phyloP scores from a whole-genome alignment of 768 basidiomycete species.

The Panaeolus cyanescens region DNA sequence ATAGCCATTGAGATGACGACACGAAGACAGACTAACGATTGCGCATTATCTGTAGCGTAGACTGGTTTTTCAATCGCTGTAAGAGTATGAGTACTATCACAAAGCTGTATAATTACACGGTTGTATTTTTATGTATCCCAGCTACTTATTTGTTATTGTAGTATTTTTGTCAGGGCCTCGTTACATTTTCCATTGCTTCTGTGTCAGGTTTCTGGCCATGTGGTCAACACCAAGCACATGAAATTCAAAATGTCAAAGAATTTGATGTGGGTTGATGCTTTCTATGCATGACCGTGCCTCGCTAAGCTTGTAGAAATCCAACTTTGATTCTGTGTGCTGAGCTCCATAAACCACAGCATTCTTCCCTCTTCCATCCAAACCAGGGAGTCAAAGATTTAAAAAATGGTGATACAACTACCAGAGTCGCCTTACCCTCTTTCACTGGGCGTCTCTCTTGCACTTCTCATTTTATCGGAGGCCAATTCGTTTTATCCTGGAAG shows the following conservation, averaged over 20 bases:
- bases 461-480: conserved; percentile 23
- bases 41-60: not conserved
- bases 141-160: too few relatives aligned
- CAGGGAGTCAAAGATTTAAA: not conserved
- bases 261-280: too few relatives aligned
- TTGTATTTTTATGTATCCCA: conserved; percentile 1
- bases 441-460: conserved; percentile 15
- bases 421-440: conserved; percentile 17
- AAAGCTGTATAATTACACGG: not conserved
- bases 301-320: too few relatives aligned
- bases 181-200: too few relatives aligned
- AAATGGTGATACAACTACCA: conserved; percentile 5
- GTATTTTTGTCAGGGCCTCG: too few relatives aligned
- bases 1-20: not conserved
- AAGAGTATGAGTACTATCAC: not conserved
- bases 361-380: not conserved
- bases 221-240: not conserved
- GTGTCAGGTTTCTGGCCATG: not conserved
- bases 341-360: not conserved
- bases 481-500: conserved; percentile 20
- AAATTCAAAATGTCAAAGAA: not conserved
- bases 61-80: not conserved
- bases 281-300: too few relatives aligned
- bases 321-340: too few relatives aligned
- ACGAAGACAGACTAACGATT: too few relatives aligned